These are phyloP conservation scores for Scheffersomyces lignosus DNA, from an alignment of 805 yeast species.

Conservation along the genomic window DNA sequence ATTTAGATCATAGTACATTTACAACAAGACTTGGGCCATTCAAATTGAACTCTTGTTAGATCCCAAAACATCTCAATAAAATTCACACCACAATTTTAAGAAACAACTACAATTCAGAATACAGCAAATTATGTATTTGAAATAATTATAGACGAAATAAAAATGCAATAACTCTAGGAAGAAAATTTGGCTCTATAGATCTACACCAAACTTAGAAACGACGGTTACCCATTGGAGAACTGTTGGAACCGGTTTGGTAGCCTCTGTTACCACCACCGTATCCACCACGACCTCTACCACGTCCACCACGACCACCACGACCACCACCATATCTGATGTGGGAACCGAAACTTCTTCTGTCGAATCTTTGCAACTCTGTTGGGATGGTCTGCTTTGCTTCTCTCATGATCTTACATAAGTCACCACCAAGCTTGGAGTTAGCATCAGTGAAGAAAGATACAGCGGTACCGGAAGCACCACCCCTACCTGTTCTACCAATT, in stretches of 20 bases:
- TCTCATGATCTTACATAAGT: slow-evolving; percentile 81
- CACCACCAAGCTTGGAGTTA: slow-evolving; percentile 86
- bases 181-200: no score
- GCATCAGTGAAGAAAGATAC: slow-evolving; percentile 89
- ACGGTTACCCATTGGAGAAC: slow-evolving; percentile 47
- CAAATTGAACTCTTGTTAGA: no score
- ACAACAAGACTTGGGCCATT: no score
- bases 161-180: no score
- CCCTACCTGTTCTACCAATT: slow-evolving; percentile 99
- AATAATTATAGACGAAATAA: no score
- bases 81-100: no score
- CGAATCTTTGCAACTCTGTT: slow-evolving; percentile 70
- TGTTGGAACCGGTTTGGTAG: slow-evolving; percentile 45
- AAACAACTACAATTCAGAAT: no score
- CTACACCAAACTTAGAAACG: slow-evolving; percentile 42
- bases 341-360: slow-evolving; percentile 64
- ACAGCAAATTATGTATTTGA: no score
- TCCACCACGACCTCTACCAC: slow-evolving; percentile 50
- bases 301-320: slow-evolving; percentile 57
- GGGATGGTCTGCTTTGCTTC: slow-evolving; percentile 95
- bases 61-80: no score
- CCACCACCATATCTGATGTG: slow-evolving; percentile 52
- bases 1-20: no score
- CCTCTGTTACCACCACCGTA: slow-evolving; percentile 54
- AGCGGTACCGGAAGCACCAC: slow-evolving; percentile 95